Conservation (phyloP, 139 green algal genomes). For the Tetradesmus obliquus region DNA sequence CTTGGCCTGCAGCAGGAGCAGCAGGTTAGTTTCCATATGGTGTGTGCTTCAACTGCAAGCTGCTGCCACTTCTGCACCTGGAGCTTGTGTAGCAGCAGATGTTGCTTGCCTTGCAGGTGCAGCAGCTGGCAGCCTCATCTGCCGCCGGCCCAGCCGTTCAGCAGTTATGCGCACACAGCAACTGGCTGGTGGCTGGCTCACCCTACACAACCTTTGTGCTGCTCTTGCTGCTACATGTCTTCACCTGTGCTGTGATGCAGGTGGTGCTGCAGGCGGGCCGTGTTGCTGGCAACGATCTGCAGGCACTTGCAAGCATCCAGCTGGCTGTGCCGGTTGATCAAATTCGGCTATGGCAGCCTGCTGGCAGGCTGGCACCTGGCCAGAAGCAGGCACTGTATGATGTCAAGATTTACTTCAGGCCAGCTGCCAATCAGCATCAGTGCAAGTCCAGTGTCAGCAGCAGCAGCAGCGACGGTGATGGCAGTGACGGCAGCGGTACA, state of each 20-base stretch:
- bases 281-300: conserved; percentile 3
- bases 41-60: no score
- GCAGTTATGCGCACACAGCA: no score
- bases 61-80: not conserved
- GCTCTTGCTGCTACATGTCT: not conserved
- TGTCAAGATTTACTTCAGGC: not conserved
- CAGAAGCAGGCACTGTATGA: conserved; percentile 9
- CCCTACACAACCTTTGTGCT: not conserved
- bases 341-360: conserved; percentile 21
- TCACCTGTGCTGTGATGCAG: conserved; percentile 13
- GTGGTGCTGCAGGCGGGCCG: not conserved
- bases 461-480: not conserved
- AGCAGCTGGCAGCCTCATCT: no score
- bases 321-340: not conserved
- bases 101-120: no score
- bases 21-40: not conserved
- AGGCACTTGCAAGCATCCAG: not conserved
- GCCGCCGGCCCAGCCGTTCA: no score
- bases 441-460: not conserved
- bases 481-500: not conserved
- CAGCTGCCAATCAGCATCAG: no score
- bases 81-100: no score
- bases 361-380: not conserved
- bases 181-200: no score
- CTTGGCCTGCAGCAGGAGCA: not conserved